phyloP scores from a whole-genome alignment of 2,329 filamentous ascomycete species.

The Emergomyces orientalis region DNA sequence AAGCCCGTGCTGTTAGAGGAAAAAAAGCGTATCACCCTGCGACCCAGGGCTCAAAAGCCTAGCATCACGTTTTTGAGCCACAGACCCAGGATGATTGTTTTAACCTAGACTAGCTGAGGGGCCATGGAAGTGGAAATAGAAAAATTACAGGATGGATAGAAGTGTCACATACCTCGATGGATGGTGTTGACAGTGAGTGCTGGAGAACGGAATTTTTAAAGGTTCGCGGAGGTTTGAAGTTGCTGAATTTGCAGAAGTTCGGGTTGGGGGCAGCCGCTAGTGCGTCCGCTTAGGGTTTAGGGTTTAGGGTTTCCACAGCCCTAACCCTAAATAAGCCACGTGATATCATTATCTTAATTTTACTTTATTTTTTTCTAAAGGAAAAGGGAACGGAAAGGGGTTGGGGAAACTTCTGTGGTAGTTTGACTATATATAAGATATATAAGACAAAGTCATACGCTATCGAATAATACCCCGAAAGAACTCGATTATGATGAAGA shows the following conservation, averaged over 20 bases:
- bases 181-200: conserved; percentile 17
- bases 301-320: conserved; percentile 3
- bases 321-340: conserved; percentile 26
- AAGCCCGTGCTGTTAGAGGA: conserved; percentile 47
- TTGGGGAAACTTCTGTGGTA: no score
- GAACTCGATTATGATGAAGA: background rate
- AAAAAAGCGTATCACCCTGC: conserved; percentile 37
- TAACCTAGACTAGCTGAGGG: conserved; percentile 37
- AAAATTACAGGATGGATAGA: conserved; percentile 12
- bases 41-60: background rate
- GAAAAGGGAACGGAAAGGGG: no score
- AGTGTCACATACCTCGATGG: conserved; percentile 36
- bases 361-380: no score
- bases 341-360: no score
- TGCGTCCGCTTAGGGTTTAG: conserved; percentile 28
- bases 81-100: conserved; percentile 32
- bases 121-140: conserved; percentile 20
- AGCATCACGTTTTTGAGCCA: background rate
- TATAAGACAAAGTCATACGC: background rate
- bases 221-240: conserved; percentile 8
- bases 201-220: conserved; percentile 19
- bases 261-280: conserved; percentile 10
- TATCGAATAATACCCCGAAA: background rate
- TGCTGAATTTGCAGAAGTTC: background rate
- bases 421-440: no score